Evolutionary conservation across 2,329 filamentous ascomycete species (phyloP), one percentile per base, ranked within the genome.

Genomic region (Atkinsonella hypoxylon): DNA sequence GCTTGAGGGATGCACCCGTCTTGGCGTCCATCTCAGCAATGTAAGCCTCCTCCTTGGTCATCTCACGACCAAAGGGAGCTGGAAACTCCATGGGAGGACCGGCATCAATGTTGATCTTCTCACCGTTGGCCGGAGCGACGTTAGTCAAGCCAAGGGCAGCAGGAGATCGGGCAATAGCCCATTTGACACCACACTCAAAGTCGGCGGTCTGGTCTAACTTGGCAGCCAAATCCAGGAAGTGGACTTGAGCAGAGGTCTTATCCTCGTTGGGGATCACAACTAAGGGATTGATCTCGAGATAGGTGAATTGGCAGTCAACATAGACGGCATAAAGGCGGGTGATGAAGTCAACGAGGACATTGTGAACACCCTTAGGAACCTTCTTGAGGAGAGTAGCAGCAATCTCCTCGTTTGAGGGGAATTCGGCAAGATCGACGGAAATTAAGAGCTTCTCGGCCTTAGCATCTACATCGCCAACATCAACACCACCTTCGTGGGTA

Each of bases 251-350:
- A 53, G 89, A 95, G 60, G 91, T 97, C 67, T 81, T 86, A 62
- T 90, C 83, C 59, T 81, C 85, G 71, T 97, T 97, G 70, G 93
- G 93, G 64, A 98, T 91, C 68, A 96, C 93, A 55, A 98, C 93
- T 58, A 98, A 78, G 61, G 93, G 93, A 83, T 98, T 98, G 79
- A 98, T 98, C 75, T 98, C 93, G 62, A 98, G 89, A 78, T 98
- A 98, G 66, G 93, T 97, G 82, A 98, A 98, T 74, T 98, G 93
- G 82, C 88, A 95, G 79, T 98, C 93, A 58, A 97, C 93, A 67
- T 97, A 98, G 75, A 98, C 93, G 62, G 91, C 93, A 69, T 98
- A 98, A 59, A 98, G 80, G 63, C 93, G 85, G 65, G 89, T 89
- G 76, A 98, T 98, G 81, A 98, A 98, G 80, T 98, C 93, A 56